Conservation (phyloP, 2,329 filamentous ascomycete species). For the Fusarium euwallaceae region DNA sequence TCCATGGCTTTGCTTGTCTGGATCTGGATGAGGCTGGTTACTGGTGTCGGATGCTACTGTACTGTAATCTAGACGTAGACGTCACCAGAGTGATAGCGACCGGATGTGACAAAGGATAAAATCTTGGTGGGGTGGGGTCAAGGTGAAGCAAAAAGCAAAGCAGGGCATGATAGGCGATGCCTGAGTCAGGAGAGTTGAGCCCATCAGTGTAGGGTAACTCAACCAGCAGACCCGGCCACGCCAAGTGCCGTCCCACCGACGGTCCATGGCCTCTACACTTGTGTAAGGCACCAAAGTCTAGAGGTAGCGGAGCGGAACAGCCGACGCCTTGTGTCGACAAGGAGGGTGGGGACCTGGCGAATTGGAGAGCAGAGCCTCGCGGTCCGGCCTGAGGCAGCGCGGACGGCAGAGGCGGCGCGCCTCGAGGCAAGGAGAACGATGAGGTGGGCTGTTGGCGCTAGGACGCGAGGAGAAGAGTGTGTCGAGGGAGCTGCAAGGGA, state of each 20-base stretch:
- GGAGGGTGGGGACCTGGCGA: constrained; percentile 13
- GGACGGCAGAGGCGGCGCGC: constrained; percentile 8
- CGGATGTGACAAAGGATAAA: constrained; percentile 26
- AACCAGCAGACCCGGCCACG: background rate
- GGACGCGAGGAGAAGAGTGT: constrained; percentile 11
- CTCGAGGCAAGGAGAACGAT: constrained; percentile 30
- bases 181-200: constrained; percentile 30
- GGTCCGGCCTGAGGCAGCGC: constrained; percentile 1
- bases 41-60: background rate
- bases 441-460: constrained; percentile 13
- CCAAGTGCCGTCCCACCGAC: background rate
- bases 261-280: constrained; percentile 21
- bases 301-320: constrained; percentile 16
- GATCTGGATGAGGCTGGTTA: constrained; percentile 5
- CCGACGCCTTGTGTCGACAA: background rate
- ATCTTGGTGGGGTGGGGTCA: constrained; percentile 32
- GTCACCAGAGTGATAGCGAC: constrained; percentile 23
- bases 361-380: constrained; percentile 24
- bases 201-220: constrained; percentile 29
- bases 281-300: constrained; percentile 34
- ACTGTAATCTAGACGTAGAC: constrained; percentile 13
- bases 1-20: constrained; percentile 46
- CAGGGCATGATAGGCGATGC: constrained; percentile 3
- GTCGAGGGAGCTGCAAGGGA: constrained; percentile 35
- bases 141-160: constrained; percentile 14